Percentiles rank a stretch among this genome's conserved stretches.
phyloP scores from a whole-genome alignment of 139 green algal genomes.

The Chlorella vulgaris region DNA sequence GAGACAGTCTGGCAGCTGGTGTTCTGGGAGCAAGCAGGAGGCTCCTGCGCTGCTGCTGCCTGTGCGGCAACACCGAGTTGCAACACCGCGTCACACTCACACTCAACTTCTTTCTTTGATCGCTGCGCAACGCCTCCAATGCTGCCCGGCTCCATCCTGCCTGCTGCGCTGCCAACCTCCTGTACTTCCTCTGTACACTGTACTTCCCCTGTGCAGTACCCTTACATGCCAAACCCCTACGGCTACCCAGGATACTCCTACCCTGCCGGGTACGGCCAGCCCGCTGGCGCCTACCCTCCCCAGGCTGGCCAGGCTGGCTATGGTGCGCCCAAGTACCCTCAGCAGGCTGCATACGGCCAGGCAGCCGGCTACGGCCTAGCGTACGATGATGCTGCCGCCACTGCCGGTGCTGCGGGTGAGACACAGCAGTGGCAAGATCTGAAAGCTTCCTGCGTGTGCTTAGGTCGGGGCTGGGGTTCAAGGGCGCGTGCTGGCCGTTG shows the following conservation, averaged over 20 bases:
- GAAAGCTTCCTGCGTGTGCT: no score
- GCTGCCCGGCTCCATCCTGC: no score
- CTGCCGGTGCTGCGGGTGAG: background rate
- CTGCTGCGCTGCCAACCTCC: background rate
- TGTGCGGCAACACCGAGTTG: no score
- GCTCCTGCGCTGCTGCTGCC: no score
- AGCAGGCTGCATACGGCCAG: constrained; percentile 30
- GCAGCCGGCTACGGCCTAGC: constrained; percentile 20
- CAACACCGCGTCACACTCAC: no score
- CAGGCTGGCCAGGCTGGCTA: constrained; percentile 21
- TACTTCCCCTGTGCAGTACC: background rate
- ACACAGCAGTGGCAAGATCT: no score
- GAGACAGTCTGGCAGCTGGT: background rate
- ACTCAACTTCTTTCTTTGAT: no score
- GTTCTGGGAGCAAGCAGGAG: background rate
- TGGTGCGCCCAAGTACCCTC: constrained; percentile 25
- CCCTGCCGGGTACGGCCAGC: constrained; percentile 14
- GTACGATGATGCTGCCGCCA: constrained; percentile 3
- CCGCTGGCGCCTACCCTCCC: constrained; percentile 19
- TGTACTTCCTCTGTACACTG: background rate
- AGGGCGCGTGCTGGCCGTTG: no score
- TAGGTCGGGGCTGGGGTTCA: no score
- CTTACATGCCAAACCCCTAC: constrained; percentile 36
- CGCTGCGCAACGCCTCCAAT: no score
- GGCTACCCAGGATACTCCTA: constrained; percentile 20